These are phyloP conservation scores for Teratosphaeria viscida DNA, from an alignment of 2,329 filamentous ascomycete species.

Conservation along the genomic window DNA sequence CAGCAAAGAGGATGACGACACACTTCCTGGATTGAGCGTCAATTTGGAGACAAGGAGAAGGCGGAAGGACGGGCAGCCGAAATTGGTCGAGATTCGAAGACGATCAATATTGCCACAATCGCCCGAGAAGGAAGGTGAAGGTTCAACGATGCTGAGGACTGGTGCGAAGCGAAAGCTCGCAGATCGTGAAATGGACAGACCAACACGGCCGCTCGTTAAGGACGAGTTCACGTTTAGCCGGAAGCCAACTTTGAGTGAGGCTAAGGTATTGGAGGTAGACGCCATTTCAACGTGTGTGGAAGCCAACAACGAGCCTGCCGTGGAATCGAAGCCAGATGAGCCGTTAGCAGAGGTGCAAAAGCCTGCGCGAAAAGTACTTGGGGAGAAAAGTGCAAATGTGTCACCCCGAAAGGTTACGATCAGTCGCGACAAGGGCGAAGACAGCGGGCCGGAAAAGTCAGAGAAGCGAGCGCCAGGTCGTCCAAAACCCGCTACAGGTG, in stretches of 20 bases:
- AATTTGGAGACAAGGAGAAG: constrained; percentile 45
- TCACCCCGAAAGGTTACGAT: constrained; percentile 21
- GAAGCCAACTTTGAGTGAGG: constrained; percentile 10
- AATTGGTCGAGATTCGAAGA: constrained; percentile 28
- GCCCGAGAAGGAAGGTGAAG: constrained; percentile 24
- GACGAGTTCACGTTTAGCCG: constrained; percentile 41
- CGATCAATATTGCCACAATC: constrained; percentile 34
- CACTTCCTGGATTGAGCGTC: constrained; percentile 31
- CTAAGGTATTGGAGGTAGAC: background rate
- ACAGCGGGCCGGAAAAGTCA: constrained; percentile 8
- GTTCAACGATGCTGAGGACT: constrained; percentile 29
- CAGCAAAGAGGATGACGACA: constrained; percentile 20
- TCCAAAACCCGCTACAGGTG: constrained; percentile 2
- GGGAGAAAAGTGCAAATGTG: constrained; percentile 31
- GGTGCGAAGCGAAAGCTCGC: constrained; percentile 50
- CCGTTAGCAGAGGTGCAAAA: constrained; percentile 3
- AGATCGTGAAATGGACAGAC: constrained; percentile 41
- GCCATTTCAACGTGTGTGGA: constrained; percentile 1
- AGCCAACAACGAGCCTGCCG: constrained; percentile 1
- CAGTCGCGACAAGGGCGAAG: constrained; percentile 7
- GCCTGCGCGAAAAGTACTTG: constrained; percentile 26
- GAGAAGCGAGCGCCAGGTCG: constrained; percentile 2
- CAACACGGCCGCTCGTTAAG: constrained; percentile 17
- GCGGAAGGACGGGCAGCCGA: constrained; percentile 41
- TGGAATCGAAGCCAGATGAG: background rate